These are phyloP conservation scores for Oryza meyeriana DNA, from an alignment of 176 grass and related monocot species.

Conservation along the genomic window DNA sequence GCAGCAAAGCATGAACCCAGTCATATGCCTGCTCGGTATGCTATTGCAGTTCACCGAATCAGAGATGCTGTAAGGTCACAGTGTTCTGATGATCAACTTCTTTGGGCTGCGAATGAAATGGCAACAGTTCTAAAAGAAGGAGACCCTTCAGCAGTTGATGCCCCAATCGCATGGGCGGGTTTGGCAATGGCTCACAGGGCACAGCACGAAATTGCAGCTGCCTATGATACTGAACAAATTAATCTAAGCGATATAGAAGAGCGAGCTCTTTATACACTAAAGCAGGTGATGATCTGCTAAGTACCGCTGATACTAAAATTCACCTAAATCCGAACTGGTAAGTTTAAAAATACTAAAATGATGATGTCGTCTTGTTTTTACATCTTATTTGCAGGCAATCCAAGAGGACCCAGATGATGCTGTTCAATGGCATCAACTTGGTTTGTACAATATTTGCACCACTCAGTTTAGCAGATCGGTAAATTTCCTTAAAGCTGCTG, in stretches of 20 bases:
- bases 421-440: constrained; percentile 99
- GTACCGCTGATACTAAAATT: constrained; percentile 2
- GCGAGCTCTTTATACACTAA: constrained; percentile 74
- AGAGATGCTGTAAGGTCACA: constrained; percentile 84
- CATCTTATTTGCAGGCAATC: constrained; percentile 65
- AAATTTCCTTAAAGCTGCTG: constrained; percentile 83
- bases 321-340: constrained; percentile 14
- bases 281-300: constrained; percentile 60
- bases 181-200: constrained; percentile 86
- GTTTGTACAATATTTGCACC: constrained; percentile 79
- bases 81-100: constrained; percentile 76
- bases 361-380: constrained; percentile 3
- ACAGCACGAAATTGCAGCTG: constrained; percentile 86
- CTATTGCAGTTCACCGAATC: constrained; percentile 90
- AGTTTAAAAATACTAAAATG: background rate
- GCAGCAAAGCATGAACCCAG: constrained; percentile 90
- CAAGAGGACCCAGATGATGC: constrained; percentile 93
- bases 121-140: constrained; percentile 91
- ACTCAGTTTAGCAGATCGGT: constrained; percentile 79
- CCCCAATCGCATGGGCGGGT: constrained; percentile 89
- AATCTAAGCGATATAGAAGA: constrained; percentile 75
- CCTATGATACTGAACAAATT: constrained; percentile 48
- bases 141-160: constrained; percentile 76
- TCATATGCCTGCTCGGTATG: constrained; percentile 94
- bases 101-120: constrained; percentile 93